Evolutionary conservation across 805 yeast species (phyloP).

Genomic region (Ogataea naganishii): DNA sequence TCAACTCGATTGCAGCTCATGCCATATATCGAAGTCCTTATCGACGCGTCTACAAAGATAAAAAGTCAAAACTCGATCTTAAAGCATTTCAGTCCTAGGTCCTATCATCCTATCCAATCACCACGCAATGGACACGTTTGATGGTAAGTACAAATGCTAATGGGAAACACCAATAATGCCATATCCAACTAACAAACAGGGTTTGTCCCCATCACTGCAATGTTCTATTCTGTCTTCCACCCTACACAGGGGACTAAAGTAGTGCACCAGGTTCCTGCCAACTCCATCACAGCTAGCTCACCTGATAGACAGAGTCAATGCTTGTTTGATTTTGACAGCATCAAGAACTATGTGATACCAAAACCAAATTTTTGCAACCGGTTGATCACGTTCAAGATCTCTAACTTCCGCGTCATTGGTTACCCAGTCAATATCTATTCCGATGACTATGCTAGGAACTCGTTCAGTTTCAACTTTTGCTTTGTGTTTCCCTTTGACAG

Average conservation of each 20-base stretch:
- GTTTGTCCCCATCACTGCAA: constrained; percentile 80
- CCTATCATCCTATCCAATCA: too few species aligned
- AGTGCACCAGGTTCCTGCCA: constrained; percentile 81
- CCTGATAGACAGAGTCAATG: too few species aligned
- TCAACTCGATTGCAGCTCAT: too few species aligned
- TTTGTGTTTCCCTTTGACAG: constrained; percentile 81
- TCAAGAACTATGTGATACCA: constrained; percentile 88
- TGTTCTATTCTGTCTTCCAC: constrained; percentile 87
- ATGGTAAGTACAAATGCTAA: too few species aligned
- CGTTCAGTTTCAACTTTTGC: constrained; percentile 87
- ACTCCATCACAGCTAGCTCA: constrained; percentile 40
- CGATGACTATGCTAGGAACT: constrained; percentile 75
- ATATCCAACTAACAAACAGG: too few species aligned
- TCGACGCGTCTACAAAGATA: too few species aligned
- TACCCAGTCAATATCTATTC: constrained; percentile 81
- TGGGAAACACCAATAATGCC: too few species aligned
- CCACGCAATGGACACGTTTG: too few species aligned
- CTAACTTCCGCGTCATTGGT: constrained; percentile 66
- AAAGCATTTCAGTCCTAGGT: too few species aligned
- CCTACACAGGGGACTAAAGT: constrained; percentile 95
- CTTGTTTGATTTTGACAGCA: constrained; percentile 73
- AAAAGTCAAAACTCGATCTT: too few species aligned
- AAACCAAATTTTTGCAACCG: constrained; percentile 85
- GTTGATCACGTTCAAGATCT: constrained; percentile 64
- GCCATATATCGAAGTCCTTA: too few species aligned